Base-by-base conservation (phyloP, 768 basidiomycete genomes). In the Candolleomyces aberdarensis region DNA sequence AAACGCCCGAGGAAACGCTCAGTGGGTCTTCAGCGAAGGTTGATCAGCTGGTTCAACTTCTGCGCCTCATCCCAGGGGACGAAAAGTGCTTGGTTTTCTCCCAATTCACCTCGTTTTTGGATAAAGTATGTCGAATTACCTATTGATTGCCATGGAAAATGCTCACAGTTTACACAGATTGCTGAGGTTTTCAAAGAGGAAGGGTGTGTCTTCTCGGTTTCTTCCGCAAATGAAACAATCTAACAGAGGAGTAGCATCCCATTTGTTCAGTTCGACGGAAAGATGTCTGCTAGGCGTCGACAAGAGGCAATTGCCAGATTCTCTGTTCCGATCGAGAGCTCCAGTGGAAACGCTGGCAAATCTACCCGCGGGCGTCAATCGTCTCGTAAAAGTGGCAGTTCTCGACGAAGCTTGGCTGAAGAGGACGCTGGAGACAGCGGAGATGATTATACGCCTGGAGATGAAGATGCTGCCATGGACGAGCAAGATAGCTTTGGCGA, bases 41-140 rank as follows among this genome's bases (percentile, higher is more conserved):
- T 56, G 88, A 91, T 56, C 92, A 94, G 66, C 76, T 96, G 15
- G 70, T 93, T 20, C 83, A 89, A 56, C 80, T 94, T 47, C 78
- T 96, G 47, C 77, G 82, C 62, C 72, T 94, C 13, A 89, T 85
- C 5, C 89, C 90, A 0, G 62, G 66, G 3, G 82, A 78, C 1
- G 89, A 93, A 63, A 96, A 96, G 71, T 88, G 89, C 2, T 76
- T 96, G 3, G 92, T 96, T 1, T 96, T 96, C 69, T 93, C 91
- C 3, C 94, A 96, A 66, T 96, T 94, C 67, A 96, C 92, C 3
- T 83, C 85, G 3, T 94, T 92, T 74, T 71, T 94, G 57, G 88
- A 92, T 75, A 89, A 92, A 76, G 92, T 88, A 62, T 53, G 69
- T 46, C 13, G 14, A 1, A 11, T 11, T 36, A 36, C 13, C 53